phyloP scores from a whole-genome alignment of 805 yeast genomes.

The Candida nemodendra region DNA sequence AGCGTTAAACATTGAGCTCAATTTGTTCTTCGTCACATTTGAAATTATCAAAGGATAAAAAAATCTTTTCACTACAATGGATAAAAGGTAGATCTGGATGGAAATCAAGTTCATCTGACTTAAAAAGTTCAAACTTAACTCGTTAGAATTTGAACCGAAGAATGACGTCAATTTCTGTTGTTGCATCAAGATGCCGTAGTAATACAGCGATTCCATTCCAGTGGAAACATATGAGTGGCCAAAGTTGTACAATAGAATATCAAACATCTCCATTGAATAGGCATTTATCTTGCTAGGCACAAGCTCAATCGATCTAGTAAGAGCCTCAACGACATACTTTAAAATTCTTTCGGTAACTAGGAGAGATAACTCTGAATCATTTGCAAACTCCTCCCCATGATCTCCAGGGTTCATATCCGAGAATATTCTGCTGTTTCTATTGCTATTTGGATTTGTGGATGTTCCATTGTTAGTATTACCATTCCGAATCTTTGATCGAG shows the following conservation, averaged over 20 bases:
- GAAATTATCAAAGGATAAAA: constrained; percentile 64
- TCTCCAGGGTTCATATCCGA: constrained; percentile 11
- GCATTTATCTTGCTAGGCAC: constrained; percentile 61
- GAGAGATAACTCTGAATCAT: constrained; percentile 34
- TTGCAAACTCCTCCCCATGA: constrained; percentile 13
- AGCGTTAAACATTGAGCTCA: constrained; percentile 24
- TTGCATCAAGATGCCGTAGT: constrained; percentile 27
- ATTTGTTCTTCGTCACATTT: constrained; percentile 14
- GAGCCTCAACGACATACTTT: constrained; percentile 70
- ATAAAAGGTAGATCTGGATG: constrained; percentile 50
- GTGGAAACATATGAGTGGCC: constrained; percentile 74
- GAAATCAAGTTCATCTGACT: constrained; percentile 25
- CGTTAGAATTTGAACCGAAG: constrained; percentile 23
- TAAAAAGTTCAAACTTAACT: constrained; percentile 20
- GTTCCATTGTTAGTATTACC: constrained; percentile 12
- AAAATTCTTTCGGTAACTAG: constrained; percentile 59
- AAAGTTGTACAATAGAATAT: constrained; percentile 62
- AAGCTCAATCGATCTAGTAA: constrained; percentile 74
- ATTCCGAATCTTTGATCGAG: constrained; percentile 10
- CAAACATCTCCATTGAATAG: constrained; percentile 63
- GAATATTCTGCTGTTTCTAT: constrained; percentile 1
- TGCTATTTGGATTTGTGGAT: constrained; percentile 3
- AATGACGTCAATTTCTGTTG: constrained; percentile 27
- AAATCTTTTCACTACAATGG: constrained; percentile 71
- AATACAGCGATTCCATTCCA: constrained; percentile 68